These are phyloP conservation scores for Senna siamea DNA, from an alignment of 306 rosid species.

Conservation along the genomic window DNA sequence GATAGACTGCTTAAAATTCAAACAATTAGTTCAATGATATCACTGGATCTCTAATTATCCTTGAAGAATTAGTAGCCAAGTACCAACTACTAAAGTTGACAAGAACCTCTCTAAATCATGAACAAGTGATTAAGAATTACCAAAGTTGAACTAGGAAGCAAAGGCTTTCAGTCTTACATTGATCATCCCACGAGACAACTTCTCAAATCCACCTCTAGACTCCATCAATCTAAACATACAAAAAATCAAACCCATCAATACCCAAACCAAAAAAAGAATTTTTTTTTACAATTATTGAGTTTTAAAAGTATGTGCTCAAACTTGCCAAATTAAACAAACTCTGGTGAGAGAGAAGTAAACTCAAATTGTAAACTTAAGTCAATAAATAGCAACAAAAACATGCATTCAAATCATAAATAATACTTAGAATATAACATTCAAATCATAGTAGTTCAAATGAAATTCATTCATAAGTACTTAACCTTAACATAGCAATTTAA, in stretches of 20 bases:
- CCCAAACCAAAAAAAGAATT: neutral
- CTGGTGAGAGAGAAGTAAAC: no score
- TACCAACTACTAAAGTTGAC: neutral
- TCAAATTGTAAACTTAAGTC: no score
- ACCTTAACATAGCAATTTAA: no score
- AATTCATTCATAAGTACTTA: no score
- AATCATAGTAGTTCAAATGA: no score
- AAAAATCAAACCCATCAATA: constrained; percentile 22
- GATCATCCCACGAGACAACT: constrained; percentile 24
- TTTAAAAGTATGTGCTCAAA: neutral
- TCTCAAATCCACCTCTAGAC: constrained; percentile 28
- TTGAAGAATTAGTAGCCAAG: neutral
- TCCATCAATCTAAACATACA: constrained; percentile 39
- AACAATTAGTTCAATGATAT: constrained; percentile 5
- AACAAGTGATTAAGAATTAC: neutral
- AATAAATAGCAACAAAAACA: no score
- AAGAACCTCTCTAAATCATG: neutral
- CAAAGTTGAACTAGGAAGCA: neutral
- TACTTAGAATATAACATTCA: no score
- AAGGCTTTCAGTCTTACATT: constrained; percentile 33
- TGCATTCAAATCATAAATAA: no score
- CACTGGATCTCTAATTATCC: neutral
- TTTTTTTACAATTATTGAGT: neutral
- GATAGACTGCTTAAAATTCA: neutral
- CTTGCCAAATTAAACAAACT: no score